Base-by-base conservation (phyloP, 2,329 filamentous ascomycete genomes). In the Lachnum nothofagi region DNA sequence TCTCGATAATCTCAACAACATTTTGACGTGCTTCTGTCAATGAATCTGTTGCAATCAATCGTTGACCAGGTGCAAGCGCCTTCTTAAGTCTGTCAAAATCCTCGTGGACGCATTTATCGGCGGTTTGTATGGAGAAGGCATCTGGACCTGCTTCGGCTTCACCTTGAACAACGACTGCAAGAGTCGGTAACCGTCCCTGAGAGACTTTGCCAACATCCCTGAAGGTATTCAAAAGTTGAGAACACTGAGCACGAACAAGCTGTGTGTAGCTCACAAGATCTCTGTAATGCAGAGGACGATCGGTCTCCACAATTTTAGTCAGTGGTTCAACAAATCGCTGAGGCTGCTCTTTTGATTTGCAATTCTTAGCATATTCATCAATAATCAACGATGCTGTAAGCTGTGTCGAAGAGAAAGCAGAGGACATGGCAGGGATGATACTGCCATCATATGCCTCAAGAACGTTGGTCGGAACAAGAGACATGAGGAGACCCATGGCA, bases 81-180 rank as follows among this genome's bases (percentile, higher is more conserved):
- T 90, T 95, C 72, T 91, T 93, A 3, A 98, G 73, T 55, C 82
- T 83, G 44, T 96, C 91, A 59, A 86, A 98, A 56, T 98, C 91
- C 7, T 88, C 81, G 1, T 76, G 81, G 41, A 95, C 78, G 45
- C 95, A 88, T 68, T 89, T 93, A 59, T 97, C 90, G 1, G 91
- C 93, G 58, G 91, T 89, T 1, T 78, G 71, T 44, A 97, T 78
- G 1, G 90, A 94, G 67, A 98, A 98, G 5, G 93, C 91, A 60
- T 83, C 91, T 8, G 91, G 91, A 0, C 93, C 91, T 29, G 93
- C 91, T 63, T 94, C 87, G 4, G 86, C 76, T 63, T 97, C 91
- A 24, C 93, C 93, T 69, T 98, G 93, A 7, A 96, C 91, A 16
- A 98, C 82, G 2, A 95, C 88, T 19, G 93, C 89, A 40, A 97